Conservation (phyloP, 345 rosid genomes). For the Moringa oleifera region DNA sequence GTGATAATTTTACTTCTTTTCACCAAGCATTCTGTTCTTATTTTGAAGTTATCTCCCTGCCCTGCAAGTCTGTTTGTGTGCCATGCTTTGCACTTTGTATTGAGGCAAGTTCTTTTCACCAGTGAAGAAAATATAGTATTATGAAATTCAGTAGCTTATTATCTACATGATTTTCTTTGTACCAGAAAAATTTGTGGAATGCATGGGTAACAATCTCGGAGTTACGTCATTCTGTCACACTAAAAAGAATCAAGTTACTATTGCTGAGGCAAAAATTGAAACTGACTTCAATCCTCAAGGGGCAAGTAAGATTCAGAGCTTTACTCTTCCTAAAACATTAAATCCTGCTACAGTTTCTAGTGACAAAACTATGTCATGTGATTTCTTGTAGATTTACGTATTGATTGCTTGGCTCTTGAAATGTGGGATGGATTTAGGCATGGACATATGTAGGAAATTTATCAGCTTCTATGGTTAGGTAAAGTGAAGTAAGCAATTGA, state of each 20-base stretch:
- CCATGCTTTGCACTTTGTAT: too few species aligned
- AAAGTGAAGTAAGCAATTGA: too few species aligned
- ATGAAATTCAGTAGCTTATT: neutral
- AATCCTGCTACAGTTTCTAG: conserved; percentile 1
- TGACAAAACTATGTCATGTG: neutral
- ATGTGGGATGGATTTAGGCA: neutral
- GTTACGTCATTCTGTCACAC: conserved; percentile 69
- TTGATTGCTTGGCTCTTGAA: neutral
- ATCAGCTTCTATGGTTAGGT: neutral
- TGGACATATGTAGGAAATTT: neutral
- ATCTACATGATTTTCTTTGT: conserved; percentile 15
- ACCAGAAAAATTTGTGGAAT: conserved; percentile 77
- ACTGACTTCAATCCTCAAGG: conserved; percentile 73
- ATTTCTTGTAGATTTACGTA: too few species aligned
- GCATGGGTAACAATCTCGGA: conserved; percentile 79
- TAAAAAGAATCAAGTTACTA: conserved; percentile 69
- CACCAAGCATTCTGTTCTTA: neutral
- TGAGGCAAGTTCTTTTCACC: too few species aligned
- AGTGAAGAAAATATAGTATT: too few species aligned
- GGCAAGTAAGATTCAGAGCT: conserved; percentile 60
- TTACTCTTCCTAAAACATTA: conserved; percentile 2
- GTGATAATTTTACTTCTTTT: neutral
- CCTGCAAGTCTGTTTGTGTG: neutral
- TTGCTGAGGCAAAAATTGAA: conserved; percentile 71
- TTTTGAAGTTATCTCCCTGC: too few species aligned